phyloP scores from a whole-genome alignment of 164 flowering plant genomes.

The Umbellularia californica region DNA sequence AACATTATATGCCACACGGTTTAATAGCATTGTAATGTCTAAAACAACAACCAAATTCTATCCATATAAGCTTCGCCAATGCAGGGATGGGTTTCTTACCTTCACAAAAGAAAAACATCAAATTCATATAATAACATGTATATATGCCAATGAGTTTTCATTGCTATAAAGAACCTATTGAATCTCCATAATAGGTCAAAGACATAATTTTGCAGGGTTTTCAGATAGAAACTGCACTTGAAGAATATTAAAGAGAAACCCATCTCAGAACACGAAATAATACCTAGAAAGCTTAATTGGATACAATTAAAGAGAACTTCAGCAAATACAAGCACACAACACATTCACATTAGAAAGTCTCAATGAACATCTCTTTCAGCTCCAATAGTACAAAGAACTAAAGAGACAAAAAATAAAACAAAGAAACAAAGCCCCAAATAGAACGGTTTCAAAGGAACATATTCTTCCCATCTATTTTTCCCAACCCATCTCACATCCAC shows the following conservation, averaged over 20 bases:
- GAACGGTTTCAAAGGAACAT: no score
- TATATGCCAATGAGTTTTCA: not conserved
- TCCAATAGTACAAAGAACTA: not conserved
- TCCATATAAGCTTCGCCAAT: no score
- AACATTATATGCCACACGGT: not conserved
- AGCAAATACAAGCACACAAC: not conserved
- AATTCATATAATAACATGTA: no score
- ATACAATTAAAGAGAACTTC: no score
- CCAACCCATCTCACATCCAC: not conserved
- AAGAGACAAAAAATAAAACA: not conserved
- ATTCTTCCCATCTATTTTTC: not conserved
- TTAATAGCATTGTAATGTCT: not conserved
- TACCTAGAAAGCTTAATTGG: not conserved
- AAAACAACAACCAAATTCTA: not conserved
- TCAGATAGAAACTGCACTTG: no score
- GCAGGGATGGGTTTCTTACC: not conserved
- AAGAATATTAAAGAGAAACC: not conserved
- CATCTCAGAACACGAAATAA: not conserved
- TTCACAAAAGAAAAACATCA: not conserved
- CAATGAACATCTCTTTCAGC: not conserved
- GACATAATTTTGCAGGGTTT: no score
- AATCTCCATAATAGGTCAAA: no score
- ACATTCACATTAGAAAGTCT: not conserved
- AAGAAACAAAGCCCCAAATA: not conserved
- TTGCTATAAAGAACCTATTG: not conserved